Evolutionary conservation across 2,329 filamentous ascomycete genomes (phyloP), one percentile per base, ranked within the genome.

Genomic region (Hysterium pulicare): DNA sequence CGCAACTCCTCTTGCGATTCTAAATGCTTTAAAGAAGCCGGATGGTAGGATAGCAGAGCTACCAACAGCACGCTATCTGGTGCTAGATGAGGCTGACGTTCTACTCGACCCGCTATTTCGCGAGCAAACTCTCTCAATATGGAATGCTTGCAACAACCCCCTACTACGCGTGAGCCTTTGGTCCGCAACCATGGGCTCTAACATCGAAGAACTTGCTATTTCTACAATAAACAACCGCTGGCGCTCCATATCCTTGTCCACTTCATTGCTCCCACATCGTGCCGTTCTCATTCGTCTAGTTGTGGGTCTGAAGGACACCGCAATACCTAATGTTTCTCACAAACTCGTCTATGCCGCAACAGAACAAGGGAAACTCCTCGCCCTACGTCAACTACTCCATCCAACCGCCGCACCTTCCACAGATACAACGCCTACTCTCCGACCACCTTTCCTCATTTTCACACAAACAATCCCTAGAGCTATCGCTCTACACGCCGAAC

Each of bases 141-240:
- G 90, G 90, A 79, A 81, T 32, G 80, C 86, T 3, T 91, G 91
- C 64, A 82, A 74, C 2, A 83, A 84, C 52, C 74, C 80, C 3
- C 69, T 76, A n/a, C 73, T 97, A 7, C 79, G 83, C 19, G 76
- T 89, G 3, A 88, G 86, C 8, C 83, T 95, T 46, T 98, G 91
- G 90, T 97, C 93, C 11, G 93, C 93, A 11, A 98, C 93, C 0
- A 96, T 98, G 84, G 89, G 87, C 3, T 95, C 91, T 13, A 93
- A 85, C 54, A 87, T 97, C 32, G 93, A 98, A 70, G 75, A 83
- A 16, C 73, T 96, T 6, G 79, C 88, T 35, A 78, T 78, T 5
- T 78, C 81, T n/a, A 84, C 83, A 11, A 26, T 75, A 67, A 38
- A 61, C 67, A 32, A 61, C 48, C 28, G 68, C 75, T 58, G 52